Evolutionary conservation across 495 filamentous ascomycete genomes (phyloP).

Genomic region (Trichoderma virens): DNA sequence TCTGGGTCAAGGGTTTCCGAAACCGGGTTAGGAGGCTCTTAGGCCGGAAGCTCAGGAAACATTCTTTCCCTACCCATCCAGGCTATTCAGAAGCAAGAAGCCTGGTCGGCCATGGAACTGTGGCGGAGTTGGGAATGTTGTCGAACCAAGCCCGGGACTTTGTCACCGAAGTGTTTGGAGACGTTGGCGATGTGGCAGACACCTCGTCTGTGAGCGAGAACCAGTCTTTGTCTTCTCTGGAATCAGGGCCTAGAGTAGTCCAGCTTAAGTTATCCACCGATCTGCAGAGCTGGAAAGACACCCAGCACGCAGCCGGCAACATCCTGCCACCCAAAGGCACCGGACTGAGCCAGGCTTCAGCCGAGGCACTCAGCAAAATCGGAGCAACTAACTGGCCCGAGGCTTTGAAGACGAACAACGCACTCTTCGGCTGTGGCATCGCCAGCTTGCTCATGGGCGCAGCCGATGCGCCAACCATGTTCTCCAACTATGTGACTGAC

Average conservation of each 20-base stretch:
- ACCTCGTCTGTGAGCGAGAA: neutral
- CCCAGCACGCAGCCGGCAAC: constrained; percentile 17
- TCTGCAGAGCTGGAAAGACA: constrained; percentile 18
- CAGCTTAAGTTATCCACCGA: constrained; percentile 17
- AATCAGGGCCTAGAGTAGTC: neutral
- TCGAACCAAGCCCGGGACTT: neutral
- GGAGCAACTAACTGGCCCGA: constrained; percentile 18
- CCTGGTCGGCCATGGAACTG: neutral
- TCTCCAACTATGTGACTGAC: constrained; percentile 25
- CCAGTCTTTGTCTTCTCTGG: neutral
- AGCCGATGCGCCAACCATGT: constrained; percentile 19
- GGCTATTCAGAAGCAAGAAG: constrained; percentile 10
- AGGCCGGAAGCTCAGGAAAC: neutral
- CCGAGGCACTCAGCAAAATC: constrained; percentile 13
- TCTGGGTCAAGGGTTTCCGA: constrained; percentile 10
- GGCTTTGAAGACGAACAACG: constrained; percentile 22
- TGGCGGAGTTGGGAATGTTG: neutral
- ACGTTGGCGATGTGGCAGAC: neutral
- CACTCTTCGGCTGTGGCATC: constrained; percentile 23
- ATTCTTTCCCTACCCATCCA: neutral
- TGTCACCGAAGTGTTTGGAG: neutral
- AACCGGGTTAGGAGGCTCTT: neutral
- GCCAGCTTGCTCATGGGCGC: constrained; percentile 22
- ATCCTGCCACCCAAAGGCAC: constrained; percentile 22
- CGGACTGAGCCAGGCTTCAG: constrained; percentile 18